These are phyloP conservation scores for Leishmania major DNA, from an alignment of 208 protist species.

Conservation along the genomic window DNA sequence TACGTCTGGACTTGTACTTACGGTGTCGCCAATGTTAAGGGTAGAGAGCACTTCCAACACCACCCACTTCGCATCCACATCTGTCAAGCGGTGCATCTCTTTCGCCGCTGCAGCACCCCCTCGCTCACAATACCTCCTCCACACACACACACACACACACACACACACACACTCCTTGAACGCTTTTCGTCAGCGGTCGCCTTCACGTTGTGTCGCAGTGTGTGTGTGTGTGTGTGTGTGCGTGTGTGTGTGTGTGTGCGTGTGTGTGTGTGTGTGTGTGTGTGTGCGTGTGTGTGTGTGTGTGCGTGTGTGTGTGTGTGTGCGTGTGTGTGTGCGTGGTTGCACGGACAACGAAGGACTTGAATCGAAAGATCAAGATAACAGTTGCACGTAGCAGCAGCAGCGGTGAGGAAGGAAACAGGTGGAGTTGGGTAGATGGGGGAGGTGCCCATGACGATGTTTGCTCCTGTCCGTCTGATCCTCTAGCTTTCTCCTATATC, in stretches of 20 bases:
- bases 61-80: neutral
- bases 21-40: neutral
- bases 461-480: neutral
- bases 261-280: neutral
- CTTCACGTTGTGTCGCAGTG: neutral
- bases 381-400: neutral
- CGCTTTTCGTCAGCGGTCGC: neutral
- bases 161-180: too few relatives aligned
- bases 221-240: neutral
- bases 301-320: conserved; percentile 1
- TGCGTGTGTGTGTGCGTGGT: neutral
- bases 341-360: neutral
- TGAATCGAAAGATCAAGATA: neutral
- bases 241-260: neutral
- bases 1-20: neutral
- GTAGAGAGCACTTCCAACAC: neutral
- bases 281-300: neutral
- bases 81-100: neutral
- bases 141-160: too few relatives aligned
- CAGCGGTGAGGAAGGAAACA: neutral
- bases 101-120: neutral
- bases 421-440: neutral
- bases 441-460: neutral
- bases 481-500: neutral
- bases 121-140: neutral